phyloP scores from a whole-genome alignment of 768 basidiomycete genomes.

The Boletus rufocinnamomeus region DNA sequence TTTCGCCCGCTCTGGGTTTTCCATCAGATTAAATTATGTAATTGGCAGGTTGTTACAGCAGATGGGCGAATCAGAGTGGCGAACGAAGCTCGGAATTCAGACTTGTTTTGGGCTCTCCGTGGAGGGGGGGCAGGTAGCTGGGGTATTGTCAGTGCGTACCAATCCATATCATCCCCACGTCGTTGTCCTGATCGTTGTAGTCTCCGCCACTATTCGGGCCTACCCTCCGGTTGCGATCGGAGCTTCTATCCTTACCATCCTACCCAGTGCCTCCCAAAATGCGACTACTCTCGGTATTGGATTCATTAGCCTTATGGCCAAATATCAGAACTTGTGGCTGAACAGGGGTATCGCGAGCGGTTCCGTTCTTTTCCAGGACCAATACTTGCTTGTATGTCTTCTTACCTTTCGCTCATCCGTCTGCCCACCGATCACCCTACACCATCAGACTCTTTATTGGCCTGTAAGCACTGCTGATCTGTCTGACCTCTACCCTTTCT shows the following conservation, averaged over 20 bases:
- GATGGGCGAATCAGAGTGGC: slow-evolving; percentile 40
- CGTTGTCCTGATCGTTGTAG: slow-evolving; percentile 8
- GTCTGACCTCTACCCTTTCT: slow-evolving; percentile 17
- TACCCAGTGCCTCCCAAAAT: slow-evolving; percentile 14
- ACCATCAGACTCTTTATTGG: slow-evolving; percentile 19
- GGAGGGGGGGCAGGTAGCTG: slow-evolving; percentile 56
- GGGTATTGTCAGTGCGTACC: slow-evolving; percentile 42
- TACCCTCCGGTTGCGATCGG: slow-evolving; percentile 15
- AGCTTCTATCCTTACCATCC: slow-evolving; percentile 15
- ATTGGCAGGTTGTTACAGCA: slow-evolving; percentile 39
- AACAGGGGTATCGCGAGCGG: slow-evolving; percentile 14
- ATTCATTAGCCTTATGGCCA: slow-evolving; percentile 22
- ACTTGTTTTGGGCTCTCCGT: slow-evolving; percentile 57
- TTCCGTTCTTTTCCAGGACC: background rate
- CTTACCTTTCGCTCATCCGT: background rate
- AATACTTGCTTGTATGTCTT: slow-evolving; percentile 21
- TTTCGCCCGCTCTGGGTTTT: background rate
- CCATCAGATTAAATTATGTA: background rate
- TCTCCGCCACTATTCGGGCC: slow-evolving; percentile 19
- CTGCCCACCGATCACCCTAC: background rate
- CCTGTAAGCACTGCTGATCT: slow-evolving; percentile 3
- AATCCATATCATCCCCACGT: no score
- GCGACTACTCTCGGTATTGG: slow-evolving; percentile 16
- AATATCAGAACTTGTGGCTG: slow-evolving; percentile 19
- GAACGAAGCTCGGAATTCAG: slow-evolving; percentile 44